Base-by-base conservation (phyloP, 352 stramenopile genomes). In the Achlya hypogyna region DNA sequence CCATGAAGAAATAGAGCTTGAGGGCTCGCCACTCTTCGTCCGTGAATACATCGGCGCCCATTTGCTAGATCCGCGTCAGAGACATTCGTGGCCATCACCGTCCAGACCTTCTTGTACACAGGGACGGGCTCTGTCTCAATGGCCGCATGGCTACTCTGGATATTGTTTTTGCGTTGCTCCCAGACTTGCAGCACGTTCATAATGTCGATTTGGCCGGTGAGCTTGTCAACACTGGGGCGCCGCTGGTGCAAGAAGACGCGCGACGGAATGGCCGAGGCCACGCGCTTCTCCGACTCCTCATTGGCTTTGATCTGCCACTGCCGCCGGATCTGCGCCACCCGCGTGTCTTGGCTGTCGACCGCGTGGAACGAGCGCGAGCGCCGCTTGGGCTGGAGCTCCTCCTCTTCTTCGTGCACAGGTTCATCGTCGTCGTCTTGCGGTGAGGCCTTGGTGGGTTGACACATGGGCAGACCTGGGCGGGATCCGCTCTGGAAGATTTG, bases 1-100 rank as follows among this genome's bases (percentile, higher is more conserved):
- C 72, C 8, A 91, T 72, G 22, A 72, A 76, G 63, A 89, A 93
- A 27, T 78, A 89, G 29, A 93, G 72, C 62, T 87, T 88, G 34
- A 93, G 69, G 5, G 84, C 84, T 52, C 85, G 79, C 84, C 84
- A 93, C 71, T 93, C 79, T 8, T 62, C 56, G 51, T 78, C 77
- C 45, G 84, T 86, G 66, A 93, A 93, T 22, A 89, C 70, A 23
- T 88, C 82, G 9, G 79, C 28, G 18, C 72, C 72, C 63, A 54
- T 28, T 67, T 59, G 60, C 45, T 64, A 51, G 18, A 51, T n/a
- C 27, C 18, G 5, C 42, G 29, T 47, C 12, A 51, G 29, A n/a
- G 16, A 16, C 6, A 6, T 6, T 16, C 34, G 14, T 16, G 29
- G 29, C 49, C 6, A 54, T 16, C 29, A 54, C 29, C 49, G 31